phyloP scores from a whole-genome alignment of 2,329 filamentous ascomycete species.

The Fusarium veterinarium region DNA sequence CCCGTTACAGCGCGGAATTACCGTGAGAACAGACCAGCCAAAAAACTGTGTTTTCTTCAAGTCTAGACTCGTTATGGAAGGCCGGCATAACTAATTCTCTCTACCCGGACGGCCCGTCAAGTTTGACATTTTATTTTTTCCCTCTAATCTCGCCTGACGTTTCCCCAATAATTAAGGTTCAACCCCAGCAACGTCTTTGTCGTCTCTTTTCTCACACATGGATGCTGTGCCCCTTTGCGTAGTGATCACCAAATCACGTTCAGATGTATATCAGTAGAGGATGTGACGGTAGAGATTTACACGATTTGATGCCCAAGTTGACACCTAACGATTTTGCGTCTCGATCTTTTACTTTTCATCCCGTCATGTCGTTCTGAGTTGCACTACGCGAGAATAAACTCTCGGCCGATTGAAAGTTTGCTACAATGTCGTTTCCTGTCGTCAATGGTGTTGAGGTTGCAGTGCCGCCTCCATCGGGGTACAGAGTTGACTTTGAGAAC shows the following conservation, averaged over 20 bases:
- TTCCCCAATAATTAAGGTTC: background rate
- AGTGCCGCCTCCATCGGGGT: background rate
- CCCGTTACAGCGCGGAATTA: background rate
- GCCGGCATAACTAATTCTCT: background rate
- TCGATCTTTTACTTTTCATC: background rate
- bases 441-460: slow-evolving; percentile 14
- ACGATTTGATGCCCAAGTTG: background rate
- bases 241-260: background rate
- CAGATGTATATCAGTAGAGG: background rate
- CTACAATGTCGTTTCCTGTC: slow-evolving; percentile 10
- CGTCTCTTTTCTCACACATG: background rate
- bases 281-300: background rate
- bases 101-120: background rate
- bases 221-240: background rate
- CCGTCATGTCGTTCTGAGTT: background rate
- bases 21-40: background rate
- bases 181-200: background rate
- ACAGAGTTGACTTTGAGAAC: slow-evolving; percentile 1
- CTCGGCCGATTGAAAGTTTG: background rate
- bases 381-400: background rate
- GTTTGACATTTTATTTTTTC: background rate
- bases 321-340: background rate
- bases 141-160: background rate
- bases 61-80: background rate
- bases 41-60: no score